Evolutionary conservation across 768 basidiomycete genomes (phyloP).

Genomic region (Pleurotus salmoneostramineus): DNA sequence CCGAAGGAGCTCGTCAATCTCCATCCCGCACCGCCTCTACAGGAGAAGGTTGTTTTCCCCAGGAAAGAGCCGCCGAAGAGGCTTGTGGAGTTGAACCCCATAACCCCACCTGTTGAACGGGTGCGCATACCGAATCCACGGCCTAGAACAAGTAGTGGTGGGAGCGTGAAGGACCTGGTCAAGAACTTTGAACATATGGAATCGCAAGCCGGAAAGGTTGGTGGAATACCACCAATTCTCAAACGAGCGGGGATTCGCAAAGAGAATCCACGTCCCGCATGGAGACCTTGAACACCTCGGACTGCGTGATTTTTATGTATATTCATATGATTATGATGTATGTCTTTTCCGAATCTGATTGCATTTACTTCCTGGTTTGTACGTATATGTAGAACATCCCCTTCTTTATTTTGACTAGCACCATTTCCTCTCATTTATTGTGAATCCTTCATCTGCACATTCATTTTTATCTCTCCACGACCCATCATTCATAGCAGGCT

Average conservation of each 20-base stretch:
- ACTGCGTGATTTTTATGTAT: background rate
- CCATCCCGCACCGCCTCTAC: slow-evolving; percentile 46
- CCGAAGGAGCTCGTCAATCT: slow-evolving; percentile 68
- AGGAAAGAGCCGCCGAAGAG: slow-evolving; percentile 34
- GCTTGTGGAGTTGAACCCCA: slow-evolving; percentile 52
- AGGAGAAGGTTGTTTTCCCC: slow-evolving; percentile 33
- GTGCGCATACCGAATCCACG: slow-evolving; percentile 18
- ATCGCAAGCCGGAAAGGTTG: slow-evolving; percentile 21
- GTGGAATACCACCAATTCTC: slow-evolving; percentile 20
- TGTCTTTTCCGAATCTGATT: background rate
- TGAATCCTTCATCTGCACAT: background rate
- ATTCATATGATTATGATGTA: background rate
- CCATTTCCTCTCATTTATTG: background rate
- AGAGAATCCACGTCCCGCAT: slow-evolving; percentile 9
- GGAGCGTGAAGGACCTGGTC: slow-evolving; percentile 73
- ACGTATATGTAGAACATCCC: slow-evolving; percentile 10
- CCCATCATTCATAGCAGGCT: background rate
- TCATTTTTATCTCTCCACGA: background rate
- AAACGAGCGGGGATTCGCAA: slow-evolving; percentile 28
- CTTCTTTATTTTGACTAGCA: background rate
- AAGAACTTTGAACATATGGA: slow-evolving; percentile 49
- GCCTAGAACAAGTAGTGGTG: slow-evolving; percentile 58
- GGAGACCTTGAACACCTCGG: slow-evolving; percentile 5
- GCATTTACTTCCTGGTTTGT: background rate
- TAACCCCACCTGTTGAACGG: slow-evolving; percentile 26